Evolutionary conservation across 2,329 filamentous ascomycete species (phyloP), one percentile per base, ranked within the genome.

Genomic region (Aspergillus alliaceus): DNA sequence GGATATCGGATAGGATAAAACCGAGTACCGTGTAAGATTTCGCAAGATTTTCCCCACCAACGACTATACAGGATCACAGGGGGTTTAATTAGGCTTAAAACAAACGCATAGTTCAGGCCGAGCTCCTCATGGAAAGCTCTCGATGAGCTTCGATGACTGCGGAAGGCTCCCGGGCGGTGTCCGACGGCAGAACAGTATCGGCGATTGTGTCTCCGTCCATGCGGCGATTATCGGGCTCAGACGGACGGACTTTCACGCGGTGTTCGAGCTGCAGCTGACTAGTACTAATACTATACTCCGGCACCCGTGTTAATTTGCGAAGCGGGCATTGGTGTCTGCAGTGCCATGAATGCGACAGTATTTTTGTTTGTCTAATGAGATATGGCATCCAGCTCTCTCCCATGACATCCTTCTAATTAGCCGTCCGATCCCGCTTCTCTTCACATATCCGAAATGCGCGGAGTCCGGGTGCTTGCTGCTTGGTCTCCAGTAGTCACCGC

Each of bases 381-480:
- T 68, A 72, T 74, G 73, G 69, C 70, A 68, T 59, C 61, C 58
- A 61, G 58, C 40, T 55, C 50, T 32, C 54, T 55, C 62, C 63
- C 59, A 59, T 67, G 64, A 71, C 64, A 64, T 63, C 59, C 54
- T 64, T 64, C 29, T 63, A 56, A 65, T 64, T 59, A 61, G 63
- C 57, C 59, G 55, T 62, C 59, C 59, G 56, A 63, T 57, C 62
- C 58, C 62, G 54, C 59, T 60, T 62, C 39, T 51, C 56, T 51
- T 59, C 54, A 60, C 59, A 65, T 63, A 57, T 64, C 63, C 65
- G 71, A 72, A 61, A 77, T 78, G 75, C 74, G 76, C 74, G 72
- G 73, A 69, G 69, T 75, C 56, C 69, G 71, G 66, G 67, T 75
- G 59, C 71, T 75, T 57, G 69, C 68, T 39, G 67, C 72, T 62